Conservation (phyloP, 2,329 filamentous ascomycete genomes). For the Aspergillus luchuensis region DNA sequence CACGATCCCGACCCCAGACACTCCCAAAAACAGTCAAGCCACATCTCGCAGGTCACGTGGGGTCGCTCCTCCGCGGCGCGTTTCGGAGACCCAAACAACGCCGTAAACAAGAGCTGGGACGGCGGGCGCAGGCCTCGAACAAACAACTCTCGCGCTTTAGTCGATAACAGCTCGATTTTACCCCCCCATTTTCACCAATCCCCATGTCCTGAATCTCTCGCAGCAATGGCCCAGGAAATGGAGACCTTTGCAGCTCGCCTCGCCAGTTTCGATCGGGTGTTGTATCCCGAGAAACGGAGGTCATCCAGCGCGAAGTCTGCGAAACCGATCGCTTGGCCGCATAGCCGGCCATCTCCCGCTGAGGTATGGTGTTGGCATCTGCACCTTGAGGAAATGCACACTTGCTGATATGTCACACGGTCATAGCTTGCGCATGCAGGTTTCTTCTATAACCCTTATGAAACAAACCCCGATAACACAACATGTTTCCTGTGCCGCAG, state of each 20-base stretch:
- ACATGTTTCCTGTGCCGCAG: constrained; percentile 85
- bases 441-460: constrained; percentile 81
- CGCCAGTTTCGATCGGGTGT: constrained; percentile 71
- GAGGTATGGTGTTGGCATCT: constrained; percentile 52
- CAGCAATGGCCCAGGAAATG: constrained; percentile 45
- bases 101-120: constrained; percentile 22
- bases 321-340: constrained; percentile 71
- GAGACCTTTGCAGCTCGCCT: constrained; percentile 74
- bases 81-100: constrained; percentile 26
- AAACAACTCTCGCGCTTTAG: neutral
- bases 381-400: neutral
- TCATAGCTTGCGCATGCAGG: constrained; percentile 81
- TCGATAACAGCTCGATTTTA: neutral
- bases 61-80: constrained; percentile 22
- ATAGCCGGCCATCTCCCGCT: constrained; percentile 65
- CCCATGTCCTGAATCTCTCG: constrained; percentile 14
- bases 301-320: constrained; percentile 65
- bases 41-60: constrained; percentile 18
- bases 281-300: constrained; percentile 67
- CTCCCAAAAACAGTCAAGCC: neutral
- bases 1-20: neutral
- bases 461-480: constrained; percentile 79
- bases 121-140: neutral
- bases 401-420: neutral
- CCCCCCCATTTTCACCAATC: neutral